phyloP scores from a whole-genome alignment of 768 basidiomycete species.

The Cyclocybe aegerita region DNA sequence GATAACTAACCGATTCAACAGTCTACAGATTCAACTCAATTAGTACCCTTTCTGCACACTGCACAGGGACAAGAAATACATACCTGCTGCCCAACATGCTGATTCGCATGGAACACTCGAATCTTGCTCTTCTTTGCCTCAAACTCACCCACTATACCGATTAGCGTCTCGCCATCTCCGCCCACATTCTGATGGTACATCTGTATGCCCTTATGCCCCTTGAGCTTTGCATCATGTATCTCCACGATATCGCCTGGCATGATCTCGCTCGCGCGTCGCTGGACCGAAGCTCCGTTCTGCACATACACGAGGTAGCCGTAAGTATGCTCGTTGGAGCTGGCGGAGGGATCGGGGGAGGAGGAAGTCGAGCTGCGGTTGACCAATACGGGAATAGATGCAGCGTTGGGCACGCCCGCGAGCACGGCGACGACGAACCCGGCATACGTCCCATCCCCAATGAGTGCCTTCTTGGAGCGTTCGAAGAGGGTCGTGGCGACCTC shows the following conservation, averaged over 20 bases:
- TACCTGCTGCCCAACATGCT: slow-evolving; percentile 82
- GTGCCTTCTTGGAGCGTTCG: slow-evolving; percentile 73
- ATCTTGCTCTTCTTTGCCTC: slow-evolving; percentile 88
- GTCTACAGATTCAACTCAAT: slow-evolving; percentile 26
- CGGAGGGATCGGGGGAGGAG: no score
- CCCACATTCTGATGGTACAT: slow-evolving; percentile 64
- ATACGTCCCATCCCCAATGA: slow-evolving; percentile 86
- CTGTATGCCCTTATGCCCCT: slow-evolving; percentile 81
- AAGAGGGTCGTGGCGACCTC: slow-evolving; percentile 66
- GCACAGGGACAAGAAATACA: slow-evolving; percentile 23
- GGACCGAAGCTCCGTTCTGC: slow-evolving; percentile 66
- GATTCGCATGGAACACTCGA: slow-evolving; percentile 82
- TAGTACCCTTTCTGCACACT: no score
- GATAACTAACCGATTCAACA: slow-evolving; percentile 82
- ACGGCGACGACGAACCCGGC: slow-evolving; percentile 74
- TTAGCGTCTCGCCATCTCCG: slow-evolving; percentile 47
- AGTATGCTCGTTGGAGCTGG: slow-evolving; percentile 25
- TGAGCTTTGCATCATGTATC: slow-evolving; percentile 68
- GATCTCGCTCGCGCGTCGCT: slow-evolving; percentile 75
- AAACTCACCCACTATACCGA: slow-evolving; percentile 80
- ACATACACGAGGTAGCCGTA: slow-evolving; percentile 79
- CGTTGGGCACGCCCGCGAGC: slow-evolving; percentile 65
- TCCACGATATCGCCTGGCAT: slow-evolving; percentile 84
- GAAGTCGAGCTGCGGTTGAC: no score
- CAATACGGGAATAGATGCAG: slow-evolving; percentile 31